These are phyloP conservation scores for Saksenaea vasiformis DNA, from an alignment of 371 early-diverging fungal genomes.

Conservation along the genomic window DNA sequence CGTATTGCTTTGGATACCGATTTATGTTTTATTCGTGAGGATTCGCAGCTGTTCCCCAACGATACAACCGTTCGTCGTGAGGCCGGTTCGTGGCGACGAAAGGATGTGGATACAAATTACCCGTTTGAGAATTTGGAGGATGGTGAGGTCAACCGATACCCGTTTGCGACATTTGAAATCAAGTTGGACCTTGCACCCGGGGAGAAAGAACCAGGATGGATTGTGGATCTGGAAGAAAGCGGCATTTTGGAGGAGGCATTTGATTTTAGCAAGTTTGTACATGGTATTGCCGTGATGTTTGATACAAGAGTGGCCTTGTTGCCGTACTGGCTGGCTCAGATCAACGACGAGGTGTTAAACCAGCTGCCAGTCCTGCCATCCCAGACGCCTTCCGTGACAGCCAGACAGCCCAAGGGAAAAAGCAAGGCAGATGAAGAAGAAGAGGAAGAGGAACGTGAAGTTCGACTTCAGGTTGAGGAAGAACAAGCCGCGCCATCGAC, in stretches of 20 bases:
- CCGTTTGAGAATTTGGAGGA: conserved; percentile 80
- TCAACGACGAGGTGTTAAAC: conserved; percentile 88
- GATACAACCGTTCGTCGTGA: conserved; percentile 61
- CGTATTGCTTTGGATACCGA: conserved; percentile 99
- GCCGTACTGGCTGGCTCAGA: conserved; percentile 98
- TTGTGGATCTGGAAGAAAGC: conserved; percentile 86
- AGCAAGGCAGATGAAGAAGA: background rate
- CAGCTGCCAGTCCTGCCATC: conserved; percentile 33
- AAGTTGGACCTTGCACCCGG: conserved; percentile 94
- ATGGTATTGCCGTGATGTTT: conserved; percentile 94
- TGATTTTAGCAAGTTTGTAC: conserved; percentile 98
- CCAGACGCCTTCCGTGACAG: conserved; percentile 16
- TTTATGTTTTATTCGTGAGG: conserved; percentile 97
- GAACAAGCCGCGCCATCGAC: conserved; percentile 14
- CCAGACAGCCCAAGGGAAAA: conserved; percentile 9
- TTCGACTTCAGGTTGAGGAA: background rate
- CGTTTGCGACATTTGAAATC: conserved; percentile 98
- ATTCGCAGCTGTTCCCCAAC: conserved; percentile 67
- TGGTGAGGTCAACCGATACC: conserved; percentile 89
- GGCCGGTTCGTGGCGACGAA: conserved; percentile 89
- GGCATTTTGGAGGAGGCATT: conserved; percentile 96
- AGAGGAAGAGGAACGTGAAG: conserved; percentile 11
- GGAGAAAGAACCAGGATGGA: conserved; percentile 94
- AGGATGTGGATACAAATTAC: conserved; percentile 86
- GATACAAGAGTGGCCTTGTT: conserved; percentile 86